phyloP scores from a whole-genome alignment of 78 protist species.

The Polysphondylium violaceum region DNA sequence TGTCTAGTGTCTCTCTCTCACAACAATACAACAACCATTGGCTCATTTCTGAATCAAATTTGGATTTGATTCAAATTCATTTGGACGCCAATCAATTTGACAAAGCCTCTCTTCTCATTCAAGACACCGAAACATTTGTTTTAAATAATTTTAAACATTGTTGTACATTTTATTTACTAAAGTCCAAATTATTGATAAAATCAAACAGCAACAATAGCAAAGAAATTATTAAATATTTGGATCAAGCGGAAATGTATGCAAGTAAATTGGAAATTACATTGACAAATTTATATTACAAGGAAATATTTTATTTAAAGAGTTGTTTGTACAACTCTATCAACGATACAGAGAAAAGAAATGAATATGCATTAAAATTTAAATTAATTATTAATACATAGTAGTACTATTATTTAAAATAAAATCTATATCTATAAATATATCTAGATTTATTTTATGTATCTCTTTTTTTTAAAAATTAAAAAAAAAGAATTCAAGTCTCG shows the following conservation, averaged over 20 bases:
- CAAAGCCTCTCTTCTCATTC: neutral
- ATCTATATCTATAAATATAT: too few relatives aligned
- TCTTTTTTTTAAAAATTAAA: too few relatives aligned
- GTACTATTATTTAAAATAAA: too few relatives aligned
- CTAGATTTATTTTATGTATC: too few relatives aligned
- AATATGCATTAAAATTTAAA: constrained; percentile 24
- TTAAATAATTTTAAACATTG: neutral
- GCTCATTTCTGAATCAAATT: neutral
- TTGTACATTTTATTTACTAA: constrained; percentile 14
- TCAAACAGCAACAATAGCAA: neutral
- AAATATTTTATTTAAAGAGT: constrained; percentile 41
- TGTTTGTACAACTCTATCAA: neutral
- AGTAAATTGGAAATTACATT: neutral
- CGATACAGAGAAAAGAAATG: constrained; percentile 24
- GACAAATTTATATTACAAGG: neutral
- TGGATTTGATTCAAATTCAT: constrained; percentile 15
- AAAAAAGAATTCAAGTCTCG: too few relatives aligned
- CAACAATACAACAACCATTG: neutral
- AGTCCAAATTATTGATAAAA: constrained; percentile 11
- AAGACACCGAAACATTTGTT: constrained; percentile 16
- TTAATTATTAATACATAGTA: too few relatives aligned
- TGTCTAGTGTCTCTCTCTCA: constrained; percentile 33
- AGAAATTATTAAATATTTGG: constrained; percentile 1
- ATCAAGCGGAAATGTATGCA: neutral
- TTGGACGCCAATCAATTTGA: neutral